phyloP scores from a whole-genome alignment of 164 flowering plant species.

The Sextonia rubra region DNA sequence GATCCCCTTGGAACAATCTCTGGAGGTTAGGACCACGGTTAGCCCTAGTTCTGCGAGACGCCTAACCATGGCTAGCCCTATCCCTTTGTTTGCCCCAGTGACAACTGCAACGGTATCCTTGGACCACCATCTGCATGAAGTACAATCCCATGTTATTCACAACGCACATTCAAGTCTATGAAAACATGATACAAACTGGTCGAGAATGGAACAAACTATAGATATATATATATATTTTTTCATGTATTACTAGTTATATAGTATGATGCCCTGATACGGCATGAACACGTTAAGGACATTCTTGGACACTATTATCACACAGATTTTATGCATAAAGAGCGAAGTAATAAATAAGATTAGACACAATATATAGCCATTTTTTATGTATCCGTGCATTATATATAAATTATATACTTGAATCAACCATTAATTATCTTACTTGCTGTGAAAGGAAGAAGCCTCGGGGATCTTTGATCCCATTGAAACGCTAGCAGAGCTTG shows the following conservation, averaged over 20 bases:
- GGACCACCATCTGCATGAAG: conserved; percentile 73
- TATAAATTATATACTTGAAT: no score
- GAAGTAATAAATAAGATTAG: no score
- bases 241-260: no score
- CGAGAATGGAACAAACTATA: no score
- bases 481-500: not conserved
- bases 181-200: not conserved
- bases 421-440: not conserved
- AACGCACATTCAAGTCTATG: not conserved
- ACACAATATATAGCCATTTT: no score
- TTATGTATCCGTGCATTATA: not conserved
- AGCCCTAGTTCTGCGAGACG: conserved; percentile 56
- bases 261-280: no score
- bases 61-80: conserved; percentile 67
- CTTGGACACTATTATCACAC: no score
- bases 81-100: conserved; percentile 86
- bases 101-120: conserved; percentile 61
- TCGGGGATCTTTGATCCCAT: not conserved
- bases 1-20: conserved; percentile 48
- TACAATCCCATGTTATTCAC: not conserved
- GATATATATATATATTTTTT: no score
- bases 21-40: conserved; percentile 64
- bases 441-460: not conserved
- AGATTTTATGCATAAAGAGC: no score
- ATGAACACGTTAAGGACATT: no score